Conservation (phyloP, 495 filamentous ascomycete genomes). For the Aspergillus egyptiacus region DNA sequence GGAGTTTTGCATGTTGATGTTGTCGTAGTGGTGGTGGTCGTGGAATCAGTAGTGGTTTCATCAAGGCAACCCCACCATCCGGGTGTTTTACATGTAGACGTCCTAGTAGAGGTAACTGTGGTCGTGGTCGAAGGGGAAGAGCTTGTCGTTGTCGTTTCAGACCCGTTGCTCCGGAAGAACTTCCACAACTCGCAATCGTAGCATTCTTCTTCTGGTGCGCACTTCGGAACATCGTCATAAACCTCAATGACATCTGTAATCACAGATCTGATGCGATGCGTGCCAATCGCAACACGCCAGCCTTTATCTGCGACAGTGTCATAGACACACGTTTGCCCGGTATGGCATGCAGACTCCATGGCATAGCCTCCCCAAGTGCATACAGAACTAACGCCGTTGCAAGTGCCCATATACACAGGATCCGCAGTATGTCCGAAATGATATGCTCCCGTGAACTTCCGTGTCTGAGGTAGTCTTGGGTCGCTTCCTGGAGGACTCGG, state of each 20-base stretch:
- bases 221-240: conserved; percentile 73
- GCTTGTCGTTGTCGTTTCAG: conserved; percentile 63
- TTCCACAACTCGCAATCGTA: conserved; percentile 91
- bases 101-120: conserved; percentile 58
- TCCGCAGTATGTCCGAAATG: conserved; percentile 97
- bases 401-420: conserved; percentile 89
- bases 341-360: conserved; percentile 85
- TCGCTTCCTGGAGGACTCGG: conserved; percentile 76
- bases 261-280: conserved; percentile 77
- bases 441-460: conserved; percentile 70
- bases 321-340: conserved; percentile 79
- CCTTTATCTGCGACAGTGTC: conserved; percentile 86
- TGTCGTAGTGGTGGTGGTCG: conserved; percentile 40
- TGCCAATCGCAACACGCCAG: conserved; percentile 80
- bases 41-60: conserved; percentile 57
- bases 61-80: conserved; percentile 59
- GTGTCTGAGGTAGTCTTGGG: conserved; percentile 60
- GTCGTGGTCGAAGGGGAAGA: conserved; percentile 47
- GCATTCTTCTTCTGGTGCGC: conserved; percentile 69
- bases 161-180: conserved; percentile 84
- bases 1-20: conserved; percentile 83
- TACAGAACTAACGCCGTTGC: conserved; percentile 77
- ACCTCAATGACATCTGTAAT: conserved; percentile 77
- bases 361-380: conserved; percentile 95
- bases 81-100: conserved; percentile 81